Evolutionary conservation across 345 rosid genomes (phyloP), one percentile per base, ranked within the genome.

Genomic region (Mangifera indica): DNA sequence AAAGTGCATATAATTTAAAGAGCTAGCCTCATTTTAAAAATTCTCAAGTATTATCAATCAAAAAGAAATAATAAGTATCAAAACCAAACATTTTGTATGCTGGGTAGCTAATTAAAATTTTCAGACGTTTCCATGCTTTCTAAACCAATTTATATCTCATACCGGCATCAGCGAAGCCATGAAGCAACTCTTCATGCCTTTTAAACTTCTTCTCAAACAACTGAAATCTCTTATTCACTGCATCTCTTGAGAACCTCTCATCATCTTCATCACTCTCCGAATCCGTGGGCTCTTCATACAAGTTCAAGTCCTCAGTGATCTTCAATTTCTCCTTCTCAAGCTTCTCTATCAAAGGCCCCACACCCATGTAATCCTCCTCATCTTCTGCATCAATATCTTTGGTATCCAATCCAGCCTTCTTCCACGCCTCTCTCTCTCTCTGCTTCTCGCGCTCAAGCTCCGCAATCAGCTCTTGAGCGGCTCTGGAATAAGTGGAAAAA

Each of bases 341-440:
- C 84, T 85, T 92, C 79, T 88, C 90, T 37, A 94, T 90, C 80
- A 92, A 77, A 0, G 92, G 88, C 52, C 83, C 82, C 24, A 94
- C 89, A 1, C 96, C 97, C 80, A 90, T 69, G 80, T 84, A 92
- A 54, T 94, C 98, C 75, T 90, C 98, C 37, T 92, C 85, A 48
- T 89, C 97, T 78, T 92, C 98, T 49, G 72, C 78, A 75, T 92
- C 98, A 54, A 94, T 85, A 77, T 92, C 98, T 74, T 84, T 84
- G 25, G 81, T 87, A 56, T 84, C 91, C 20, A 89, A 79, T 42
- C 98, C 98, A 40, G 82, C 85, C 54, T 87, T 81, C 71, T 61
- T 85, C 77, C 93, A 83, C 2, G 84, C 89, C 42, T 89, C 96
- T 71, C 88, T 83, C 66, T 90, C 98, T 15, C 88, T 84, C 81